These are phyloP conservation scores for Volvox africanus DNA, from an alignment of 139 green algal genomes.

Conservation along the genomic window DNA sequence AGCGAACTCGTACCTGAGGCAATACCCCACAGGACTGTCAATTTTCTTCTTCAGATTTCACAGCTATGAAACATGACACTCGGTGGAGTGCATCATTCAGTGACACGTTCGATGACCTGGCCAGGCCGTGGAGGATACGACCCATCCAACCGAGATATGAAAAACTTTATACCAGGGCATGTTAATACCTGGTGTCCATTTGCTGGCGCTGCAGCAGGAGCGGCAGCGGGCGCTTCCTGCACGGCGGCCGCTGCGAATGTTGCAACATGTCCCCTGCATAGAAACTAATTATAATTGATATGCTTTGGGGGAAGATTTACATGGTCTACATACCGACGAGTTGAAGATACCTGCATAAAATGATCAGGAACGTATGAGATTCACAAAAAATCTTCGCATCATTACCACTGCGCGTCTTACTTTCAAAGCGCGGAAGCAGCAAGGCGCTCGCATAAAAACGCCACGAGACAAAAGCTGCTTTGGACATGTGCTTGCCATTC, in stretches of 20 bases:
- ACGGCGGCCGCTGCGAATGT: slow-evolving; percentile 21
- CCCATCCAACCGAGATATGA: no score
- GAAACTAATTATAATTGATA: not conserved
- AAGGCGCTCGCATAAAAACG: not conserved
- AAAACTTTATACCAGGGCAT: no score
- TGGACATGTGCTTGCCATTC: not conserved
- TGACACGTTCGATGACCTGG: no score
- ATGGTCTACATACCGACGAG: not conserved
- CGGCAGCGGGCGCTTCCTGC: slow-evolving; percentile 9
- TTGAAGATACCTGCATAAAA: slow-evolving; percentile 5
- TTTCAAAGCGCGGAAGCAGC: slow-evolving; percentile 25
- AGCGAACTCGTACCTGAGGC: slow-evolving; percentile 88
- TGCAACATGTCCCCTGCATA: not conserved
- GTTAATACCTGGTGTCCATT: not conserved
- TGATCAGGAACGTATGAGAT: not conserved
- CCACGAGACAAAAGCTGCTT: not conserved
- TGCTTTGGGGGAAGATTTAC: not conserved
- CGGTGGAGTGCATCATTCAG: no score
- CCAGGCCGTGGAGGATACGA: no score
- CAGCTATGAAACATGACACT: no score
- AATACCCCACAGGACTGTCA: not conserved
- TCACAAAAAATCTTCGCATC: not conserved
- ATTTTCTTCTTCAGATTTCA: not conserved
- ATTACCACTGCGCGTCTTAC: not conserved
- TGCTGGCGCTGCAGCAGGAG: not conserved